phyloP scores from a whole-genome alignment of 768 basidiomycete species.

The Psilocybe sp. region DNA sequence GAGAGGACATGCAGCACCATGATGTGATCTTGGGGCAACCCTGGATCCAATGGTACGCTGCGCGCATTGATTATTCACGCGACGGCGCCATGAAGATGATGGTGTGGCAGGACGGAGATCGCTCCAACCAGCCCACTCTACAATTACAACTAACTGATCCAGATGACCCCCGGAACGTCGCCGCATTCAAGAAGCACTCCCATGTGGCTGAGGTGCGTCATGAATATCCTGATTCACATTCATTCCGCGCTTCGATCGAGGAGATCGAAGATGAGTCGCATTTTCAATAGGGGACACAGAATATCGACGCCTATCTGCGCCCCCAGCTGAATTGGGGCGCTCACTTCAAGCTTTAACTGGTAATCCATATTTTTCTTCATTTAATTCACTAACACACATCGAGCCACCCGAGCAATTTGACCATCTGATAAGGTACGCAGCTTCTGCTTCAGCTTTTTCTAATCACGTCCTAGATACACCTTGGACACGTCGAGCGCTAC shows the following conservation, averaged over 20 bases:
- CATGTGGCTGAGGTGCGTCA: not conserved
- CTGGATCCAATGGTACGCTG: constrained; percentile 20
- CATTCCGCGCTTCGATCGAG: not conserved
- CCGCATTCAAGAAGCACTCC: not conserved
- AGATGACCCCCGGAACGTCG: not conserved
- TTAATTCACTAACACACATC: not conserved
- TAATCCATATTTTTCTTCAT: constrained; percentile 2
- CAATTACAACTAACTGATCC: not conserved
- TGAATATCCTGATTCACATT: not conserved
- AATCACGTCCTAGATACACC: not conserved
- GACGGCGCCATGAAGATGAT: constrained; percentile 11
- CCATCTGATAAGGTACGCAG: not conserved
- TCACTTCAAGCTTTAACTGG: constrained; percentile 2
- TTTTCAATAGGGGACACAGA: not conserved
- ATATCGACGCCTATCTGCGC: not conserved
- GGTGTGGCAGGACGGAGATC: constrained; percentile 16
- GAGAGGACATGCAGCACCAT: constrained; percentile 7
- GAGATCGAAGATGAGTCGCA: constrained; percentile 9
- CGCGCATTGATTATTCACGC: constrained; percentile 8
- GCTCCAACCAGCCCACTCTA: constrained; percentile 3
- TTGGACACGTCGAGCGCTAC: constrained; percentile 5
- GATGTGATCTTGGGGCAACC: constrained; percentile 21
- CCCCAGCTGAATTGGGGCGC: constrained; percentile 12
- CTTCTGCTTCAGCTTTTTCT: not conserved
- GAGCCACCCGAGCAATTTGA: not conserved